A percentile compares a stretch with the other conserved stretches of the same genome.
Conservation (phyloP, 495 filamentous ascomycete species). For the Neohortaea acidophila region DNA sequence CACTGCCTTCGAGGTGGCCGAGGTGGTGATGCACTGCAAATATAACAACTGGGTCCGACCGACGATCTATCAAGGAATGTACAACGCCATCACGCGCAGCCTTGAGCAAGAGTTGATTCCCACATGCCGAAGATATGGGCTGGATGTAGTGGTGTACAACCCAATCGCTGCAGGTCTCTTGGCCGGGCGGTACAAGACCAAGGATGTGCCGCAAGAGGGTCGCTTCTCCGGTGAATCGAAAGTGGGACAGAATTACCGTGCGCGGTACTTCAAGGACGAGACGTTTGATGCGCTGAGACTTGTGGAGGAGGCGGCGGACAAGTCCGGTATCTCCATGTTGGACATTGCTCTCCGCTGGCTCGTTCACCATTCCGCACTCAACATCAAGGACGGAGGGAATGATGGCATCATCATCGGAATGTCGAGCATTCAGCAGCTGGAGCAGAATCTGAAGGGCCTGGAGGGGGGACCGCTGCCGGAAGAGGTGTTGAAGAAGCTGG, state of each 20-base stretch:
- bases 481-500: conserved; percentile 63
- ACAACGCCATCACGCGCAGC: conserved; percentile 56
- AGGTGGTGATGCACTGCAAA: conserved; percentile 69
- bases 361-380: conserved; percentile 64
- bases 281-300: conserved; percentile 59
- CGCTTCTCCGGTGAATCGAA: conserved; percentile 40
- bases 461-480: conserved; percentile 82
- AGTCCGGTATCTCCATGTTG: conserved; percentile 63
- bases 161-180: conserved; percentile 74
- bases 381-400: conserved; percentile 47
- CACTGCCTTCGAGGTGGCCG: conserved; percentile 80
- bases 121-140: conserved; percentile 65
- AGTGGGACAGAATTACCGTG: conserved; percentile 52
- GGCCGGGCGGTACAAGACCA: conserved; percentile 67
- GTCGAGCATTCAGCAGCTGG: conserved; percentile 56
- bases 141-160: conserved; percentile 86
- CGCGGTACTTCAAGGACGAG: conserved; percentile 64
- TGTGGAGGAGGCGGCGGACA: conserved; percentile 57
- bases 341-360: conserved; percentile 75
- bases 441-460: conserved; percentile 56
- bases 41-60: conserved; percentile 61
- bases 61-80: conserved; percentile 52
- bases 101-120: conserved; percentile 71
- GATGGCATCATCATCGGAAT: conserved; percentile 77
- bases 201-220: conserved; percentile 50